Evolutionary conservation across 345 rosid genomes (phyloP).

Genomic region (Syzygium aqueum): DNA sequence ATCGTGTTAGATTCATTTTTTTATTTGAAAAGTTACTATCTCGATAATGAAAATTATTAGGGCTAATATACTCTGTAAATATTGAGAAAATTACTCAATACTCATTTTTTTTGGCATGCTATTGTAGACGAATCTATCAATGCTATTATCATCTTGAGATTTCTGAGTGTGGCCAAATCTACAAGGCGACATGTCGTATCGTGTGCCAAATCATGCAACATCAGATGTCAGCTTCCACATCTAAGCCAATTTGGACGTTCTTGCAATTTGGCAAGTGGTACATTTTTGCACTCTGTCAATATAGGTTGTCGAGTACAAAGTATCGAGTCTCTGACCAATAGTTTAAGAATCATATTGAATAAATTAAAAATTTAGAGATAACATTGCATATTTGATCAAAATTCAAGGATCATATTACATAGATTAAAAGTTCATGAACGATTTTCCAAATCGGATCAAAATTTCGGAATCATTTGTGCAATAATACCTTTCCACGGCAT

Average conservation of each 20-base stretch:
- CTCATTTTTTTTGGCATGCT: background rate
- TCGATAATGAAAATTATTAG: background rate
- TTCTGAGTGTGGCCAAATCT: background rate
- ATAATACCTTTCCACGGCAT: background rate
- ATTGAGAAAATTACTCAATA: background rate
- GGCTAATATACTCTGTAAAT: background rate
- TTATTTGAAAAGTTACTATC: background rate
- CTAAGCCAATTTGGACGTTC: background rate
- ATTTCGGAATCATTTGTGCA: background rate
- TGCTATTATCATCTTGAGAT: background rate
- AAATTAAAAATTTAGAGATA: background rate
- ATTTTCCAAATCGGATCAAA: background rate
- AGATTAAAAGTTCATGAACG: no score
- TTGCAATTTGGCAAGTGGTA: background rate
- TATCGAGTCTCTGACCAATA: background rate
- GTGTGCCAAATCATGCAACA: background rate
- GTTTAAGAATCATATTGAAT: background rate
- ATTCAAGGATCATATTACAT: rapidly evolving
- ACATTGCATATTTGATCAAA: background rate
- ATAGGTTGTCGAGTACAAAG: background rate
- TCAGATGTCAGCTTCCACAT: background rate
- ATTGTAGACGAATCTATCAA: background rate
- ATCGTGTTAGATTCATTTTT: background rate
- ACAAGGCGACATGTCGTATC: background rate
- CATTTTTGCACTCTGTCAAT: background rate